Evolutionary conservation across 1,139 yeast genomes (phyloP).

Genomic region (Diutina ranongensis): DNA sequence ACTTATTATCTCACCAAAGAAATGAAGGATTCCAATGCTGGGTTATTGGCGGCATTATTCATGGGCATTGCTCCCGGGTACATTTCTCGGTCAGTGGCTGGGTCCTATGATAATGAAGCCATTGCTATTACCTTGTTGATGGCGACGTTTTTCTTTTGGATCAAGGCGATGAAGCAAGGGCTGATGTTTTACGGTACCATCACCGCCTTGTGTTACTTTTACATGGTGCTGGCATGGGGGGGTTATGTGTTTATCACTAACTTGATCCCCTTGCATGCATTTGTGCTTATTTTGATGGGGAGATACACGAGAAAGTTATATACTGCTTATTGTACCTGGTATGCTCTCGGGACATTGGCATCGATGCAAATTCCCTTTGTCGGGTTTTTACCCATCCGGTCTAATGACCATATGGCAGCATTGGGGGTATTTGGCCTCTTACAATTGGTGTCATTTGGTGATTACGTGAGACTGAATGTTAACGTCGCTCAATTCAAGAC

Average conservation of each 20-base stretch:
- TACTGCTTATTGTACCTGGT: slow-evolving; percentile 94
- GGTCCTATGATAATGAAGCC: slow-evolving; percentile 97
- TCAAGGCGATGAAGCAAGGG: slow-evolving; percentile 84
- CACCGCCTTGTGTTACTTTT: slow-evolving; percentile 84
- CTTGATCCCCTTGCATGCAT: slow-evolving; percentile 91
- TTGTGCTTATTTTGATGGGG: slow-evolving; percentile 88
- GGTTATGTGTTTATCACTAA: slow-evolving; percentile 98
- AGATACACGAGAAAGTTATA: slow-evolving; percentile 76
- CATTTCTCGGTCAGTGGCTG: slow-evolving; percentile 96
- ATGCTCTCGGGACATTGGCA: slow-evolving; percentile 88
- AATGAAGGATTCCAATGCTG: slow-evolving; percentile 85
- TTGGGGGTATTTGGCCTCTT: slow-evolving; percentile 93
- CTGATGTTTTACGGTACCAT: slow-evolving; percentile 75
- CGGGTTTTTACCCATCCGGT: slow-evolving; percentile 91
- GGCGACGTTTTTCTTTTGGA: slow-evolving; percentile 96
- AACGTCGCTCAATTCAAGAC: slow-evolving; percentile 67
- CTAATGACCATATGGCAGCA: slow-evolving; percentile 98
- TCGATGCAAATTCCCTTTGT: slow-evolving; percentile 99
- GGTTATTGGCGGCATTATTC: slow-evolving; percentile 83
- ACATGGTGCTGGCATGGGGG: slow-evolving; percentile 99
- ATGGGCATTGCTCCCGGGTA: slow-evolving; percentile 99
- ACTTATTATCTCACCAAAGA: slow-evolving; percentile 87
- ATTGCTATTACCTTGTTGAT: slow-evolving; percentile 92
- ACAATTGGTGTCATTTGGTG: slow-evolving; percentile 83
- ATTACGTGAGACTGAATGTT: slow-evolving; percentile 65